Evolutionary conservation across 106 monocot species (phyloP), one percentile per base, ranked within the genome.

Genomic region (Acorus calamus): DNA sequence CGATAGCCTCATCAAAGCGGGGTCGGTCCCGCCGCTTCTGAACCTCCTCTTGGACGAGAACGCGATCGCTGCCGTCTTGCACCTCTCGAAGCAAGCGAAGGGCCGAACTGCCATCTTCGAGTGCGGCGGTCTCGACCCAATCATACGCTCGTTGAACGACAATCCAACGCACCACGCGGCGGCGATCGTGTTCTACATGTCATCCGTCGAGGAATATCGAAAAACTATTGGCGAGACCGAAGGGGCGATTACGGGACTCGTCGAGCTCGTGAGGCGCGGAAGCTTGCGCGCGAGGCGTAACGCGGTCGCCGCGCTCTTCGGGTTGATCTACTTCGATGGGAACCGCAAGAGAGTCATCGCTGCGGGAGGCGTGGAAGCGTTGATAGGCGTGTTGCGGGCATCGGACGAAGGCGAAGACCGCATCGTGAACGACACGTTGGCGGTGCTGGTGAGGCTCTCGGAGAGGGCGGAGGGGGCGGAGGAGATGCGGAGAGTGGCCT

Each of bases 181-280:
- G 0, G 91, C 83, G 2, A 71, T 87, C 42, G 53, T 96, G 43
- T 91, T 91, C 76, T 87, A 85, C 77, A 76, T 96, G 51, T 74
- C 87, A 1, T 65, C 86, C 6, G 65, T 76, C 11, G 67, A 75
- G 4, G 80, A 80, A 13, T 85, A 85, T 71, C 73, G 83, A 3
- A 14, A 60, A 28, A 70, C 66, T 49, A 87, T 96, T 2, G 84
- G 87, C 7, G 80, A 79, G 42, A 58, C 78, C 4, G 73, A 73
- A 2, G 76, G 71, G 4, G 91, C 91, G 2, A 81, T 96, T n/a
- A 72, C 75, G 6, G 66, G 78, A 10, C 59, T 96, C 8, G 76
- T 85, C 3, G 65, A 73, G 49, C 56, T 91, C 59, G 64, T 91
- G 2, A 76, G 55, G 14, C 67, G 46, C 14, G 87, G 84, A 44